Evolutionary conservation across 2,329 filamentous ascomycete genomes (phyloP), one percentile per base, ranked within the genome.

Genomic region (Capronia americana): DNA sequence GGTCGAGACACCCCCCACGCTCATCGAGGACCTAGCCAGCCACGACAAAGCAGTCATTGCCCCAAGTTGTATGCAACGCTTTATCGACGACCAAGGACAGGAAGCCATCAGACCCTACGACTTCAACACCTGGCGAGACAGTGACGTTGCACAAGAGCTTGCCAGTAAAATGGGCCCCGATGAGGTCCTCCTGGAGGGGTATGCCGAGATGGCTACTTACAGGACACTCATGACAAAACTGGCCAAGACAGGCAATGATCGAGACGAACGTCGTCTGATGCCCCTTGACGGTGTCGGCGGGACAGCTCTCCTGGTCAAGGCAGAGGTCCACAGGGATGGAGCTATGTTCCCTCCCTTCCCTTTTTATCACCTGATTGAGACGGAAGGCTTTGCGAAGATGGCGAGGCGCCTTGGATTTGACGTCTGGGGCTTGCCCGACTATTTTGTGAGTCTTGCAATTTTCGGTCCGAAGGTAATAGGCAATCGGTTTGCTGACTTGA

Each of bases 301-400:
- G 41, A 96, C 94, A 0, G 92, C 93, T 1, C 82, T 99, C 70
- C 82, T 99, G 74, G 95, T 99, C 67, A 97, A 97, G 82, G 95
- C 93, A 1, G 93, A 98, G 66, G 95, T 99, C 26, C 95, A 99
- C 77, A 88, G 95, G 28, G 95, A 99, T 75, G 95, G 95, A 23
- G 94, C 95, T 77, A 99, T 98, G 94, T 99, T 99, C 81, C 95
- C 95, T 20, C 87, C 95, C 0, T 99, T 99, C 77, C 81, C 94
- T 2, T 99, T 99, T 76, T 98, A 97, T 77, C 91, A 99, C 79
- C 84, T 99, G 67, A 96, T 99, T 68, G 95, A 99, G 83, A 98
- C 95, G 0, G 95, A 99, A 76, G 95, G 95, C 0, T 99, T 99
- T 75, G 93, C 95, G 20, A 97, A 94, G 81, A 99, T 99, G 95